Percentiles rank a stretch among this genome's conserved stretches.
Conservation (phyloP, 1,139 yeast genomes). For the Suhomyces atakaporum region DNA sequence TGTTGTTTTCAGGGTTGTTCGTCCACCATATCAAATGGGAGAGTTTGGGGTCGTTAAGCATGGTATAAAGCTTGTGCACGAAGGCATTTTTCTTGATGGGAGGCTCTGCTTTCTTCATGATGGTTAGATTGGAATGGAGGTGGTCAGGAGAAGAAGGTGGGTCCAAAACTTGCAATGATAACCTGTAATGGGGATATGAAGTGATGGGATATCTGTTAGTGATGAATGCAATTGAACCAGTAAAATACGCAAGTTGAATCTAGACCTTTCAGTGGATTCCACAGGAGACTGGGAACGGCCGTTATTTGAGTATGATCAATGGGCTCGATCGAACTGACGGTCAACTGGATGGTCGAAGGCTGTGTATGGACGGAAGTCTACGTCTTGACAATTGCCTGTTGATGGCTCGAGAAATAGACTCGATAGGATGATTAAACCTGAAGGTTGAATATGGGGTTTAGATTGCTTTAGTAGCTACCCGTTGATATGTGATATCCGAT, state of each 20-base stretch:
- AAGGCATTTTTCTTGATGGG: slow-evolving; percentile 60
- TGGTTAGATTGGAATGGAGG: slow-evolving; percentile 4
- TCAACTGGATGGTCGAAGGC: no score
- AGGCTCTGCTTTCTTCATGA: slow-evolving; percentile 22
- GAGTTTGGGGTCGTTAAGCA: slow-evolving; percentile 57
- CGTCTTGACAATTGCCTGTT: neutral
- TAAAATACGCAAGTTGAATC: no score
- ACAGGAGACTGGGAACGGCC: no score
- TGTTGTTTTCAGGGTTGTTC: slow-evolving; percentile 59
- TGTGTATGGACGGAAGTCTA: no score
- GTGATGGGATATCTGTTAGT: no score
- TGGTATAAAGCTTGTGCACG: slow-evolving; percentile 61
- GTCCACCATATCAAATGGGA: slow-evolving; percentile 69
- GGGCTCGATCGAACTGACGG: no score
- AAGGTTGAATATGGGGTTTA: neutral
- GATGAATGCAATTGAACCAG: no score
- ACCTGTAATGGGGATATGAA: no score
- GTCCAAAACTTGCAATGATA: no score
- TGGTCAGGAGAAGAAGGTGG: neutral
- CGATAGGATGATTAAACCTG: no score
- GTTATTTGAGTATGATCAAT: no score
- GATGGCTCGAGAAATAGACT: neutral
- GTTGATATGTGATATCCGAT: neutral
- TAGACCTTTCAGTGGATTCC: no score
- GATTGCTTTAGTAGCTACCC: neutral